Base-by-base conservation (phyloP, 257 asterid genomes). In the Solanum etuberosum region DNA sequence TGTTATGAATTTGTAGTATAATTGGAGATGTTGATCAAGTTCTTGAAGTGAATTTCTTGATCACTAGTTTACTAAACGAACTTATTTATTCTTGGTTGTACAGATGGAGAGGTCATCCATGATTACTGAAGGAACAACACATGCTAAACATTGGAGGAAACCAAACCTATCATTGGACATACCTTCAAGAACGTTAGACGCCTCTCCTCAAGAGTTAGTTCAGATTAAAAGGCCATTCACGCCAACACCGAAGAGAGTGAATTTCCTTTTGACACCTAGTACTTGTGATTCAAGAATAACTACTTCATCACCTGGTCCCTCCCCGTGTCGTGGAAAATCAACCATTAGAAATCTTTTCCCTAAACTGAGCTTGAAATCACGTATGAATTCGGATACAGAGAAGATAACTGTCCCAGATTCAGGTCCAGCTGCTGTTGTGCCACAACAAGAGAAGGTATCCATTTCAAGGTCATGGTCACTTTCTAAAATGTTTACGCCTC, bases 231-330 rank as follows among this genome's bases (percentile, higher is more conserved):
- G 93, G 90, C 95, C 95, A 37, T 89, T 92, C 4, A 91, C 94
- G 0, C 96, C 98, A 10, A 96, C 99, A 31, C 98, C 98, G 18
- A 94, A 89, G 90, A 92, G 88, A 86, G 99, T 96, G 88, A 96
- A 95, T 91, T 96, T 96, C 93, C 59, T 91, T 84, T 88, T 93
- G 70, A 91, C 93, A 6, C 92, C 94, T 9, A 89, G 93, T 87
- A 89, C 94, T 86, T 85, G 92, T 35, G 95, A 89, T 90, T 88
- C 92, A 68, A 90, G 92, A 88, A 31, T 65, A 40, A 84, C 77
- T 59, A 93, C 35, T 31, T 91, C 35, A 43, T 92, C 93, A 29
- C 91, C 92, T 31, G 92, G 92, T 67, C 92, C 97, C 16, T 92
- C 94, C 61, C 92, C 95, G 5, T 74, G 92, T 77, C 87, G 92